Percentiles rank a stretch among this genome's conserved stretches.
These are phyloP conservation scores for Phyllosticta ampelicida DNA, from an alignment of 2,329 filamentous ascomycete species.

Conservation along the genomic window DNA sequence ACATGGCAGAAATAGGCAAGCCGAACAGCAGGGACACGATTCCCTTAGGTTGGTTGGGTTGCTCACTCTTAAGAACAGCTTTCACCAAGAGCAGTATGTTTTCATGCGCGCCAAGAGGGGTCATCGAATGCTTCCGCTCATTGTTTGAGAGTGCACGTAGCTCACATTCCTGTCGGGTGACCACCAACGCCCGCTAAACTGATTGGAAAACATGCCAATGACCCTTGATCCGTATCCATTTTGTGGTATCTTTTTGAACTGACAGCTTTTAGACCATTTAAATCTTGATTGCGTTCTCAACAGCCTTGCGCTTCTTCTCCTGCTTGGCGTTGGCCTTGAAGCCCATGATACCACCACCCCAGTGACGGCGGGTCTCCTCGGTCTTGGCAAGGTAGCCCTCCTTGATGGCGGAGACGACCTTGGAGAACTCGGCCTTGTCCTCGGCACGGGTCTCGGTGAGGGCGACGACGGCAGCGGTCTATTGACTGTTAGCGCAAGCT, in stretches of 20 bases:
- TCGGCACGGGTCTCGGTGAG: constrained; percentile 93
- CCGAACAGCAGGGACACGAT: background rate
- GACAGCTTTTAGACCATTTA: constrained; percentile 79
- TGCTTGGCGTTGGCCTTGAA: constrained; percentile 72
- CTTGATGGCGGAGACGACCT: constrained; percentile 94
- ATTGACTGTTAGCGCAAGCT: constrained; percentile 20
- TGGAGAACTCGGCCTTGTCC: constrained; percentile 97
- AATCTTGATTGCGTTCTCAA: constrained; percentile 95
- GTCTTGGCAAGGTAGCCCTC: constrained; percentile 95
- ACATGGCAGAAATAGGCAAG: background rate
- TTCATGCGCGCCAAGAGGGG: background rate
- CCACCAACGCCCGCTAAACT: constrained; percentile 26
- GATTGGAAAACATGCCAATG: constrained; percentile 28
- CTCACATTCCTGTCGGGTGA: constrained; percentile 8
- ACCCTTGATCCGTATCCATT: constrained; percentile 14
- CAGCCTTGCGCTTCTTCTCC: constrained; percentile 87
- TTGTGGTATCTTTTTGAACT: constrained; percentile 16
- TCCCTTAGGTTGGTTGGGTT: background rate
- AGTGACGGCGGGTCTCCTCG: constrained; percentile 82
- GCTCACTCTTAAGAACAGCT: background rate
- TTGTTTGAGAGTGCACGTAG: constrained; percentile 7
- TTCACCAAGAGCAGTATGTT: background rate
- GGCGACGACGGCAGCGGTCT: constrained; percentile 93
- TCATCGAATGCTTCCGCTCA: constrained; percentile 7
- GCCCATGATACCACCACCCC: constrained; percentile 99